Evolutionary conservation across 345 rosid species (phyloP).

Genomic region (Citropsis articulata): DNA sequence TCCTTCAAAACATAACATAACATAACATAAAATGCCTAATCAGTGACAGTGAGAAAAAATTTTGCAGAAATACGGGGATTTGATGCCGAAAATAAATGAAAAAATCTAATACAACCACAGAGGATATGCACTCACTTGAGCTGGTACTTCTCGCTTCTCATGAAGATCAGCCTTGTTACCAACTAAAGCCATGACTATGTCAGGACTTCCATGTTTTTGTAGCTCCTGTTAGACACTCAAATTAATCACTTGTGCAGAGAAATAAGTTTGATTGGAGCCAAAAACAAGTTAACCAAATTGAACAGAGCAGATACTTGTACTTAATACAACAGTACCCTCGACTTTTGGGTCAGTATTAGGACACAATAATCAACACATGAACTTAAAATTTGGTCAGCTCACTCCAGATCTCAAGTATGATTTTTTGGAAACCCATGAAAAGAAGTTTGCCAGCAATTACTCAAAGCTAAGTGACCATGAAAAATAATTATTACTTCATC

Average conservation of each 20-base stretch:
- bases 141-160: slow-evolving; percentile 74
- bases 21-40: slow-evolving; percentile 11
- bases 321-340: not conserved
- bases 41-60: not conserved
- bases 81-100: not conserved
- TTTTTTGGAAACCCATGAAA: not conserved
- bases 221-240: slow-evolving; percentile 64
- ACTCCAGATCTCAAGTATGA: not conserved
- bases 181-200: slow-evolving; percentile 92
- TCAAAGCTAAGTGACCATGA: not conserved
- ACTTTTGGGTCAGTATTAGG: not conserved
- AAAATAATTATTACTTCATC: not conserved
- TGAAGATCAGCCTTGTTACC: slow-evolving; percentile 98
- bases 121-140: slow-evolving; percentile 47
- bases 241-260: not conserved
- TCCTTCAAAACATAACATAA: slow-evolving; percentile 47
- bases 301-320: not conserved
- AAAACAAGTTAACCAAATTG: slow-evolving; percentile 1
- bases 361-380: not conserved
- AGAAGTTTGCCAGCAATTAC: not conserved
- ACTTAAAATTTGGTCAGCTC: not conserved
- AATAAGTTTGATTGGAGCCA: not conserved
- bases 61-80: not conserved
- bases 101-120: not conserved
- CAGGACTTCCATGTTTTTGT: slow-evolving; percentile 96